These are phyloP conservation scores for Santalum album DNA, from an alignment of 164 flowering plant genomes.

Conservation along the genomic window DNA sequence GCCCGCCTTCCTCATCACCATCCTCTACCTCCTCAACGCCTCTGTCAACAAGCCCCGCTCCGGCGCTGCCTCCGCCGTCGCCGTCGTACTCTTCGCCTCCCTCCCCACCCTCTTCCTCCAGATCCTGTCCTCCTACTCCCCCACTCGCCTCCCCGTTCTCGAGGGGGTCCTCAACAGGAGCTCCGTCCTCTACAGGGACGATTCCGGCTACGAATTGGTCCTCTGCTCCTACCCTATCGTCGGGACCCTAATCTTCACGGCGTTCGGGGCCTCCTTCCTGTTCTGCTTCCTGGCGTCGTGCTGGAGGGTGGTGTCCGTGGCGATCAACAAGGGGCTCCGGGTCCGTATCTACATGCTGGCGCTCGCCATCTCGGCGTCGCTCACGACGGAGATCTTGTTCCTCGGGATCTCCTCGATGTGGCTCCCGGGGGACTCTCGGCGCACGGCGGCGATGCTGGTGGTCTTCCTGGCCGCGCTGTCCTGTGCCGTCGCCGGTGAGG, in stretches of 20 bases:
- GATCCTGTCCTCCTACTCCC: constrained; percentile 22
- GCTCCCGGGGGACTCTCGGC: constrained; percentile 23
- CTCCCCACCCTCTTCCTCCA: constrained; percentile 32
- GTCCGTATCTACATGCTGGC: constrained; percentile 33
- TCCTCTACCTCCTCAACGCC: constrained; percentile 45
- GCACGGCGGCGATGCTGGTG: constrained; percentile 16
- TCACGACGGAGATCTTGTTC: constrained; percentile 28
- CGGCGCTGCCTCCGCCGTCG: constrained; percentile 7
- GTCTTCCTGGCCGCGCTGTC: constrained; percentile 21
- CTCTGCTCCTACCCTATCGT: constrained; percentile 48
- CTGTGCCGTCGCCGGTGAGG: constrained; percentile 44
- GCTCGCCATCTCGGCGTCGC: constrained; percentile 19
- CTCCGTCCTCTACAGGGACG: constrained; percentile 7
- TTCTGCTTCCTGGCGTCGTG: constrained; percentile 35
- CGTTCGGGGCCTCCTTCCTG: constrained; percentile 28
- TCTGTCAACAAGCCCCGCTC: constrained; percentile 32
- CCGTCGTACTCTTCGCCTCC: constrained; percentile 18
- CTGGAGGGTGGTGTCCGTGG: constrained; percentile 39
- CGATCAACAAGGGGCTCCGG: constrained; percentile 56
- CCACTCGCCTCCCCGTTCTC: constrained; percentile 7
- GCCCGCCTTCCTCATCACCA: constrained; percentile 51
- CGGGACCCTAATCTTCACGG: constrained; percentile 30
- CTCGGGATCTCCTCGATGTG: constrained; percentile 31
- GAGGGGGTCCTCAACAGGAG: constrained; percentile 11
- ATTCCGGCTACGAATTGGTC: constrained; percentile 5